phyloP scores from a whole-genome alignment of 352 stramenopile genomes.

The Phytophthora litchii region DNA sequence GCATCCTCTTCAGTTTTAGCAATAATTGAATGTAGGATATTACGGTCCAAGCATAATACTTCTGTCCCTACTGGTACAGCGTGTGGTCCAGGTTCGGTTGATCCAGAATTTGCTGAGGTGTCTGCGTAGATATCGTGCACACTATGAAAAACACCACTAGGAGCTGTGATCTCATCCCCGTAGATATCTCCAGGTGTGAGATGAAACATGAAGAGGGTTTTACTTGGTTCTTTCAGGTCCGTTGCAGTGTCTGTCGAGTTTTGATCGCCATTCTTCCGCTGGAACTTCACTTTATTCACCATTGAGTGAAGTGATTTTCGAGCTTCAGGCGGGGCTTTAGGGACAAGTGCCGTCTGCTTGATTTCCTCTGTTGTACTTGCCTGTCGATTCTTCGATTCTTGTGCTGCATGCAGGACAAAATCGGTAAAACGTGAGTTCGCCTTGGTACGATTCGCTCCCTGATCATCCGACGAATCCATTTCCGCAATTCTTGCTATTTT shows the following conservation, averaged over 20 bases:
- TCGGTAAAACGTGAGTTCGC: conserved; percentile 41
- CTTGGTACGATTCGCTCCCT: conserved; percentile 5
- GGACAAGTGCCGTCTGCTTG: neutral
- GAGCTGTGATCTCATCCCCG: conserved; percentile 52
- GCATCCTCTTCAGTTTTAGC: conserved; percentile 58
- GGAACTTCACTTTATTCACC: conserved; percentile 32
- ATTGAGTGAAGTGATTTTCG: conserved; percentile 28
- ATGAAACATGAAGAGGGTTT: conserved; percentile 46
- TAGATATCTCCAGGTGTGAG: conserved; percentile 54
- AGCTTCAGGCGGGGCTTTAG: conserved; percentile 2
- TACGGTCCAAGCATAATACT: conserved; percentile 49
- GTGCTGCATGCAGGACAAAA: conserved; percentile 58
- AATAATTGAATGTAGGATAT: conserved; percentile 39
- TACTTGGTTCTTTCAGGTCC: conserved; percentile 20
- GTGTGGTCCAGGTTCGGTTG: neutral
- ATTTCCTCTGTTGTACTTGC: neutral
- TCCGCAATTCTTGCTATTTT: conserved; percentile 34
- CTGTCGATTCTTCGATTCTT: conserved; percentile 5
- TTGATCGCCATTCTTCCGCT: conserved; percentile 15
- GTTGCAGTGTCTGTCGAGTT: conserved; percentile 4
- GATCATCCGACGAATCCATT: conserved; percentile 10
- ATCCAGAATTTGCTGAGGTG: neutral
- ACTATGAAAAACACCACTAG: conserved; percentile 39
- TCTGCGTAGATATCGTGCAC: conserved; percentile 49
- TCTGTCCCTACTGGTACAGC: conserved; percentile 14